Percentiles rank a stretch among this genome's conserved stretches.
These are phyloP conservation scores for Phialocephala sp. DNA, from an alignment of 2,329 filamentous ascomycete species.

Conservation along the genomic window DNA sequence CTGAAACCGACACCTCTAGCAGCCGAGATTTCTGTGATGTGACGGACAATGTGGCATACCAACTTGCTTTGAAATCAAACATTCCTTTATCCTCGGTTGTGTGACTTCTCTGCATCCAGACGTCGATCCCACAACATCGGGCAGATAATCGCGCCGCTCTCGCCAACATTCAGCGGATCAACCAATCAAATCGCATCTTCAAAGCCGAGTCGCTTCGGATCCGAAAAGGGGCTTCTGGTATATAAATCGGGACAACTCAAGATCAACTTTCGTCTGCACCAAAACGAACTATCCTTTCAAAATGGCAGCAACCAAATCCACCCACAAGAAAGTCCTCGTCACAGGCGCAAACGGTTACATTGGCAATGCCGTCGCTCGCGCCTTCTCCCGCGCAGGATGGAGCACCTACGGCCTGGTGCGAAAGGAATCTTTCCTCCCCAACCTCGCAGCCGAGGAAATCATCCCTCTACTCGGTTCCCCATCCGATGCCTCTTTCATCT, in stretches of 20 bases:
- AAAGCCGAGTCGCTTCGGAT: conserved; percentile 4
- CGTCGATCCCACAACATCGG: conserved; percentile 8
- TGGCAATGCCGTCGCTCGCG: conserved; percentile 51
- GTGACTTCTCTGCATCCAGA: background rate
- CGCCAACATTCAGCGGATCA: background rate
- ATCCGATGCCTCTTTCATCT: conserved; percentile 43
- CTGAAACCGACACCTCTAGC: too few species aligned
- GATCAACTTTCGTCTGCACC: background rate
- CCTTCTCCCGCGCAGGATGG: conserved; percentile 54
- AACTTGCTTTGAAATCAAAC: background rate
- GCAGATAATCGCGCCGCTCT: background rate
- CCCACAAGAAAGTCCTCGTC: conserved; percentile 47
- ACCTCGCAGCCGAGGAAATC: conserved; percentile 46
- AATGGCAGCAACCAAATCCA: background rate
- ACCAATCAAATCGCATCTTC: background rate
- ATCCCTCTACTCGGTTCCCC: conserved; percentile 50
- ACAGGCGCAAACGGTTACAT: conserved; percentile 57
- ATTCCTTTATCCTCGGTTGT: background rate
- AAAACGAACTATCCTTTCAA: background rate
- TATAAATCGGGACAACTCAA: background rate
- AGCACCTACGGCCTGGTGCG: conserved; percentile 52
- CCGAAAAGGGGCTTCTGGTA: conserved; percentile 5
- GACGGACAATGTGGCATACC: background rate
- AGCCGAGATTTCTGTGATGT: too few species aligned
- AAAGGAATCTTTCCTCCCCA: conserved; percentile 39